phyloP scores from a whole-genome alignment of 441 rosid species.

The Gossypium laxum region DNA sequence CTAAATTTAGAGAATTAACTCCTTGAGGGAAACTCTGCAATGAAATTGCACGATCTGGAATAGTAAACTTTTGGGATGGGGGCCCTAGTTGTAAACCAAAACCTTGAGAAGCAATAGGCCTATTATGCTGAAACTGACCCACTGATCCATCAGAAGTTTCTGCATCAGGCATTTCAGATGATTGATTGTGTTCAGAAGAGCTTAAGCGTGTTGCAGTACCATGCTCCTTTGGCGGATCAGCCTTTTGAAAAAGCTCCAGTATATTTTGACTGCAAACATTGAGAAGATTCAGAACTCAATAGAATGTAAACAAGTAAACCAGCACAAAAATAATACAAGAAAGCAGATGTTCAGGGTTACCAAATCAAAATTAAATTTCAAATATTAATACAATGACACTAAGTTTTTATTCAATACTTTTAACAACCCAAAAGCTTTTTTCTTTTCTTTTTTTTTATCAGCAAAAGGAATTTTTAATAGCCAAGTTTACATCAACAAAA shows the following conservation, averaged over 20 bases:
- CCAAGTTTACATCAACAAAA: neutral
- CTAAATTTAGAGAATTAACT: constrained; percentile 22
- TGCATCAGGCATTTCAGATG: constrained; percentile 36
- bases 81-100: constrained; percentile 71
- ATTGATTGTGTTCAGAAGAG: constrained; percentile 33
- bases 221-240: constrained; percentile 49
- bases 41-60: constrained; percentile 27
- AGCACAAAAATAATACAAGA: neutral
- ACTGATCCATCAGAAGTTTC: constrained; percentile 43
- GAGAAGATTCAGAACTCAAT: constrained; percentile 1
- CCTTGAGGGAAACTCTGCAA: constrained; percentile 32
- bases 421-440: neutral
- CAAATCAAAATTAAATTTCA: neutral
- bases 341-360: neutral
- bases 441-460: neutral
- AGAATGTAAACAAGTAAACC: neutral
- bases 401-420: neutral
- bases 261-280: constrained; percentile 49
- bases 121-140: constrained; percentile 38
- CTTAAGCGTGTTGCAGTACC: constrained; percentile 31
- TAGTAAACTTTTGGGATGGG: constrained; percentile 51
- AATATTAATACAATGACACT: neutral
- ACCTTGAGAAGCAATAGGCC: constrained; percentile 52
- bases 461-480: neutral
- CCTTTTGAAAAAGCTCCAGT: constrained; percentile 77